Evolutionary conservation across 208 protist genomes (phyloP).

Genomic region (Acanthamoeba quina): DNA sequence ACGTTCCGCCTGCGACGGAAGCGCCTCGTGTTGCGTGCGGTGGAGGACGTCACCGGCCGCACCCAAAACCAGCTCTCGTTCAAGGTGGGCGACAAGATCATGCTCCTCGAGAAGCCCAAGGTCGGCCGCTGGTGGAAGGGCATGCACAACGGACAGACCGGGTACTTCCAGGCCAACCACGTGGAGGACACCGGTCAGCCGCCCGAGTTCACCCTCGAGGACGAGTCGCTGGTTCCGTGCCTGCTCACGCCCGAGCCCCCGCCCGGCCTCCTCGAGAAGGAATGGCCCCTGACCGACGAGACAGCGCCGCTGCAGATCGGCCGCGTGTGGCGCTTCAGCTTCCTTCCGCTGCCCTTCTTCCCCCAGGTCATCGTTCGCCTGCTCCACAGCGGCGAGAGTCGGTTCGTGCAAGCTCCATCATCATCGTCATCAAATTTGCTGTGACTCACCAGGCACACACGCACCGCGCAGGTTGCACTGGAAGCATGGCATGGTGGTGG

Average conservation of each 20-base stretch:
- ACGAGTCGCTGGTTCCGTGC: constrained; percentile 39
- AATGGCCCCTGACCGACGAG: background rate
- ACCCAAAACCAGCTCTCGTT: constrained; percentile 61
- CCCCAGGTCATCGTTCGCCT: constrained; percentile 40
- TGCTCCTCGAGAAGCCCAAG: constrained; percentile 47
- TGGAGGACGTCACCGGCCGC: background rate
- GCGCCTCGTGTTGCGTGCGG: background rate
- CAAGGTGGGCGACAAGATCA: constrained; percentile 43
- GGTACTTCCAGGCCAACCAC: constrained; percentile 39
- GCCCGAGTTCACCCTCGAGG: constrained; percentile 60
- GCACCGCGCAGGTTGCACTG: background rate
- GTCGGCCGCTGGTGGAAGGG: constrained; percentile 72
- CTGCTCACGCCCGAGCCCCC: constrained; percentile 28
- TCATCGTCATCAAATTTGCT: background rate
- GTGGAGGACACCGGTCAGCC: background rate
- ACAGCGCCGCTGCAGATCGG: too few species aligned
- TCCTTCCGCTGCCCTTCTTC: constrained; percentile 70
- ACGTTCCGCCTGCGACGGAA: constrained; percentile 54
- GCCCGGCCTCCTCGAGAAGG: background rate
- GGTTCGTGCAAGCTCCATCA: background rate
- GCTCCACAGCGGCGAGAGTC: constrained; percentile 56
- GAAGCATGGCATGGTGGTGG: constrained; percentile 51
- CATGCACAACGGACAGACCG: background rate
- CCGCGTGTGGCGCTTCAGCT: constrained; percentile 31
- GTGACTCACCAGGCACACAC: background rate